Evolutionary conservation across 306 rosid genomes (phyloP), one percentile per base, ranked within the genome.

Genomic region (Medicago lupulina): DNA sequence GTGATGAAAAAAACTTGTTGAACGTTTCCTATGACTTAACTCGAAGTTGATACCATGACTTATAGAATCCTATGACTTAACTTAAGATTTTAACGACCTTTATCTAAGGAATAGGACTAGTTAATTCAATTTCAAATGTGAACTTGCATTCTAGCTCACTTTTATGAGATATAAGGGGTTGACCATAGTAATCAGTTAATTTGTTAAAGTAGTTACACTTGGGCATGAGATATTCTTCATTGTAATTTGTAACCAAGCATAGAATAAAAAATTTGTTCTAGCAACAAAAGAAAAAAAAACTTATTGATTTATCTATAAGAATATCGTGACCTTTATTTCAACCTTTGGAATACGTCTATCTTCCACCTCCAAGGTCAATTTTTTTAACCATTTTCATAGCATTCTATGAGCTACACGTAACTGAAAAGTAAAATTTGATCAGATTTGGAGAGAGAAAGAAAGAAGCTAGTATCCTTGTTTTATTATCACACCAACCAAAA

Each of bases 401-500:
- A 55, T 65, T 55, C 58, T 71, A 59, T 77, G 71, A 84, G 68
- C 73, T 76, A 65, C 75, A 68, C 75, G 83, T 70, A 71, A 74
- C 71, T 47, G 2, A 1, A 74, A 73, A 75, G 75, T 53, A 68
- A 66, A 65, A 58, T 75, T 67, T 68, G 79, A 80, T 66, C 71
- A 31, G 61, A 49, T 62, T 61, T 71, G 51, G 63, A 59, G 65
- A 39, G 55, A 61, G 74, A 72, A 11, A 72, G 36, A 80, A 47
- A 51, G 47, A 68, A 13, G 18, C 41, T 6, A 68, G 70, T 46
- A 81, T 31, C 36, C 70, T 71, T 66, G 34, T 41, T 76, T 15
- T 47, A 41, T 61, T 50, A 50, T 71, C 50, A 76, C 64, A 63
- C 65, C 62, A 65, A 50, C 49, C 31, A 76, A 58, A 80, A 73